Conservation (phyloP, 805 yeast species). For the Candida montana region DNA sequence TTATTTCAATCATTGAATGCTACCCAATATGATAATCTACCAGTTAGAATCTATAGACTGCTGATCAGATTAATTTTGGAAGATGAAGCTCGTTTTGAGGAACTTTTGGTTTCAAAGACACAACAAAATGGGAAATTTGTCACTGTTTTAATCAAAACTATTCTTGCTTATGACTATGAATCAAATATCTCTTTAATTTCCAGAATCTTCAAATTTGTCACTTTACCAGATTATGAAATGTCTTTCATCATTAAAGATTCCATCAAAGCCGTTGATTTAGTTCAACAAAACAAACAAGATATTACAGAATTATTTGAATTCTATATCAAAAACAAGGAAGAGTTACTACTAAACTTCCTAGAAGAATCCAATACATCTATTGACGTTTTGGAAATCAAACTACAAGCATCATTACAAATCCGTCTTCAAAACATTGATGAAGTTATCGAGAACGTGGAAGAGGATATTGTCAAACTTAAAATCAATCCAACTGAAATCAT, state of each 20-base stretch:
- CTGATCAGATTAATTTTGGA: conserved; percentile 25
- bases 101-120: conserved; percentile 24
- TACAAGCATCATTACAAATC: conserved; percentile 54
- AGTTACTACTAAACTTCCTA: conserved; percentile 35
- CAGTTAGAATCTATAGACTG: conserved; percentile 32
- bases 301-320: conserved; percentile 36
- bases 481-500: conserved; percentile 12
- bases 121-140: conserved; percentile 36
- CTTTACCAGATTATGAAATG: conserved; percentile 33
- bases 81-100: conserved; percentile 21
- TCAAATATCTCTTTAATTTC: conserved; percentile 30
- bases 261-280: conserved; percentile 29
- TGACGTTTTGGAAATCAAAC: conserved; percentile 53
- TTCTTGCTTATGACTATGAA: conserved; percentile 38
- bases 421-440: conserved; percentile 28
- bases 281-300: conserved; percentile 33
- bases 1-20: conserved; percentile 43
- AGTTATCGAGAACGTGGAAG: conserved; percentile 12
- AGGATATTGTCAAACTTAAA: conserved; percentile 13
- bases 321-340: conserved; percentile 32
- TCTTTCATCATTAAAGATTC: conserved; percentile 34
- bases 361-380: conserved; percentile 30
- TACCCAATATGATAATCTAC: conserved; percentile 35
- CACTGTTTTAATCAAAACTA: conserved; percentile 38
- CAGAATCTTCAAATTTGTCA: conserved; percentile 29